Percentiles rank a stretch among this genome's conserved stretches.
Conservation (phyloP, 257 asterid species). For the Primulina tabacum region DNA sequence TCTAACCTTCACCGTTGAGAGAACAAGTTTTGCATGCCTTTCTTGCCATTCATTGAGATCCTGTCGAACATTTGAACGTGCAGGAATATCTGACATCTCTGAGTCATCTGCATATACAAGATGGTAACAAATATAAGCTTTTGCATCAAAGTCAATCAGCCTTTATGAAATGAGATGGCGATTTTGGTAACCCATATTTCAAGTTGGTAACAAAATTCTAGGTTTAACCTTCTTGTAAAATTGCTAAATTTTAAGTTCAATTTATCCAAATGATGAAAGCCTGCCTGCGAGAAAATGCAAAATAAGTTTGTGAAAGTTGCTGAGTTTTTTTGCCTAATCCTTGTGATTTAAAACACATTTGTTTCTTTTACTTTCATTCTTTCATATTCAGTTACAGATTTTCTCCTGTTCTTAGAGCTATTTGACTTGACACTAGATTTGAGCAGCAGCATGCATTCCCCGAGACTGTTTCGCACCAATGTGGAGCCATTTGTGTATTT, state of each 20-base stretch:
- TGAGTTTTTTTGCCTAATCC: slow-evolving; percentile 5
- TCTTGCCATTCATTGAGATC: slow-evolving; percentile 96
- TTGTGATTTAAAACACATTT: background rate
- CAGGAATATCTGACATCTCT: slow-evolving; percentile 68
- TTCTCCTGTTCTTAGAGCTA: background rate
- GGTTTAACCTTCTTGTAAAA: background rate
- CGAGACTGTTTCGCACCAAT: background rate
- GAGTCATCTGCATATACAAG: slow-evolving; percentile 63
- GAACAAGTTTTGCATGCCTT: slow-evolving; percentile 87
- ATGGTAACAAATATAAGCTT: slow-evolving; percentile 22
- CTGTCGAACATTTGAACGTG: slow-evolving; percentile 78
- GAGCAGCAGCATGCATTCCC: background rate
- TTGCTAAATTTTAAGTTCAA: background rate
- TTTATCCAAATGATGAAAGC: background rate
- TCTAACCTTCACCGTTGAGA: slow-evolving; percentile 75
- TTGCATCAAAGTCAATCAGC: slow-evolving; percentile 18
- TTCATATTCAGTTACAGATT: background rate
- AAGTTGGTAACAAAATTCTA: slow-evolving; percentile 4
- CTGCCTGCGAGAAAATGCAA: slow-evolving; percentile 11
- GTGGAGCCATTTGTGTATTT: background rate
- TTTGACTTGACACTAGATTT: background rate
- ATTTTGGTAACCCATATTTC: slow-evolving; percentile 10
- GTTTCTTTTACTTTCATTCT: background rate
- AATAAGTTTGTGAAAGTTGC: slow-evolving; percentile 10
- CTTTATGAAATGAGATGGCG: slow-evolving; percentile 9